Conservation (phyloP, 805 yeast species). For the Saturnispora ahearnii region DNA sequence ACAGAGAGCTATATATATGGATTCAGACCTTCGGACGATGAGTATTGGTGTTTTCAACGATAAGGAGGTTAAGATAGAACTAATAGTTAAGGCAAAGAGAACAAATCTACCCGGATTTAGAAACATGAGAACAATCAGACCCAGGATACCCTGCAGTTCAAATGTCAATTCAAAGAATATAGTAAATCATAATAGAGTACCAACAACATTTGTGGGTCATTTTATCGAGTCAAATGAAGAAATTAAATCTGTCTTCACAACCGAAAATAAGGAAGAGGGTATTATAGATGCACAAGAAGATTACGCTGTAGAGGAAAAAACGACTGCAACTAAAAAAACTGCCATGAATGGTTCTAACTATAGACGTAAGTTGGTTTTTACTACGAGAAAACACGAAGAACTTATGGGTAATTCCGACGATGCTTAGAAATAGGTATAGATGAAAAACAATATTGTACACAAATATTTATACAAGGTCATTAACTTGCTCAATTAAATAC, state of each 20-base stretch:
- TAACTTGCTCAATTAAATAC: too few relatives aligned
- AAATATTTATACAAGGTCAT: too few relatives aligned
- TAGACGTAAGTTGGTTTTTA: background rate
- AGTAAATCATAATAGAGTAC: background rate
- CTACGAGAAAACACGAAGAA: background rate
- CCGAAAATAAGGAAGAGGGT: background rate
- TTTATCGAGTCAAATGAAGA: background rate
- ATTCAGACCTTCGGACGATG: slow-evolving; percentile 62
- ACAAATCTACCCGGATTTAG: slow-evolving; percentile 73
- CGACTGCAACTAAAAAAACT: background rate
- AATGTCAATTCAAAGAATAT: background rate
- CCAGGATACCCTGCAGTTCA: background rate
- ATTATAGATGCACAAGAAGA: background rate
- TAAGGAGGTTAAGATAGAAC: slow-evolving; percentile 8
- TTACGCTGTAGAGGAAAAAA: background rate
- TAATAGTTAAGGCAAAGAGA: slow-evolving; percentile 70
- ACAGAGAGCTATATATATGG: slow-evolving; percentile 49
- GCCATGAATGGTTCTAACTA: background rate
- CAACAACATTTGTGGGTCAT: background rate
- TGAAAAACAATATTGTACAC: too few relatives aligned
- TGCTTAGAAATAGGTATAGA: too few relatives aligned
- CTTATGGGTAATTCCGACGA: background rate
- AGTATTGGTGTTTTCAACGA: slow-evolving; percentile 4
- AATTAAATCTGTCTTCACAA: background rate
- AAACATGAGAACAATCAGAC: slow-evolving; percentile 8